Percentiles rank a stretch among this genome's conserved stretches.
Evolutionary conservation across 2,329 filamentous ascomycete species (phyloP).

Genomic region (Colletotrichum spaethianum): DNA sequence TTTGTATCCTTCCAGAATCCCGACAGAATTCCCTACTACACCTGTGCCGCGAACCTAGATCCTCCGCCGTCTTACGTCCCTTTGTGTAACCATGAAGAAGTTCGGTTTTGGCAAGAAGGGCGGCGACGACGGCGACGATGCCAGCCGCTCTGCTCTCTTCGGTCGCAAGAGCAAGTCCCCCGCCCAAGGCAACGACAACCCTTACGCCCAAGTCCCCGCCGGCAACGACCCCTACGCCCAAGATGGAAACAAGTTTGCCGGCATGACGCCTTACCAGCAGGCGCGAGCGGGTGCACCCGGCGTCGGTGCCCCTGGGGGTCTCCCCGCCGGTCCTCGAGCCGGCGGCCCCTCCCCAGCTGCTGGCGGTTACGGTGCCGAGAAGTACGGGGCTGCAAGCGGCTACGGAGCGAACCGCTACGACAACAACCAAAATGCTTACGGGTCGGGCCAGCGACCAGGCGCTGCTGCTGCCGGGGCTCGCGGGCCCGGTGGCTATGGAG

Average conservation of each 20-base stretch:
- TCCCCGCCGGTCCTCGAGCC: constrained; percentile 54
- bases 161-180: constrained; percentile 67
- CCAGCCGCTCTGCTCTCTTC: constrained; percentile 67
- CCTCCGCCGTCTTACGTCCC: constrained; percentile 11
- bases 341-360: constrained; percentile 47
- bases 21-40: neutral
- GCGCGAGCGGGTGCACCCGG: constrained; percentile 48
- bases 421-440: constrained; percentile 49
- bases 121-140: constrained; percentile 64
- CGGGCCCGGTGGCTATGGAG: constrained; percentile 73
- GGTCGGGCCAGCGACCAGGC: constrained; percentile 46
- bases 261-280: constrained; percentile 54
- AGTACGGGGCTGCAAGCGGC: constrained; percentile 65
- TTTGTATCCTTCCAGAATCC: constrained; percentile 30
- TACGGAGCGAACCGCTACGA: constrained; percentile 70
- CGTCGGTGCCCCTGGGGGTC: constrained; percentile 50
- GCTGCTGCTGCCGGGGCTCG: constrained; percentile 51
- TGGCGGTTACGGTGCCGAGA: constrained; percentile 67
- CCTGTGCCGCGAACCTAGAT: neutral
- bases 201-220: constrained; percentile 67
- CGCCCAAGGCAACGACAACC: constrained; percentile 64
- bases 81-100: constrained; percentile 67
- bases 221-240: constrained; percentile 68
- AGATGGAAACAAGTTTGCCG: constrained; percentile 58
- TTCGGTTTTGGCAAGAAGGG: constrained; percentile 74